Percentiles rank a stretch among this genome's conserved stretches.
These are phyloP conservation scores for Omphalotus olearius DNA, from an alignment of 1,284 basidiomycete species.

Conservation along the genomic window DNA sequence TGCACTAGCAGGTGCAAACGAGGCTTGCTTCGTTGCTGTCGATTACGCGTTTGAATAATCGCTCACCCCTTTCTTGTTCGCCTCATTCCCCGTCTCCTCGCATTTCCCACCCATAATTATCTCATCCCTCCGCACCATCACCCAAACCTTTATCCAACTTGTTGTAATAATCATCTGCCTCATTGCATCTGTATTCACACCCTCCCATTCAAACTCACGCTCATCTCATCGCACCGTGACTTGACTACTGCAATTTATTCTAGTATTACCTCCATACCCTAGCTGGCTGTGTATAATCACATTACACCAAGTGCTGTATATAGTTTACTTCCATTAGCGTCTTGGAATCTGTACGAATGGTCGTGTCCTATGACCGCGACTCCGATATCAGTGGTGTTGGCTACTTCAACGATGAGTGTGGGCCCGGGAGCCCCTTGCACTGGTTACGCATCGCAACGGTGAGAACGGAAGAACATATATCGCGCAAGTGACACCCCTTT, in stretches of 20 bases:
- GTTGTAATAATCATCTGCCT: slow-evolving; percentile 9
- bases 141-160: background rate
- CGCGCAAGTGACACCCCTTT: no score
- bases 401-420: no score
- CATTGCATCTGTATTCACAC: slow-evolving; percentile 13
- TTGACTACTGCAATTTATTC: slow-evolving; percentile 1
- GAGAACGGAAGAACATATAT: no score
- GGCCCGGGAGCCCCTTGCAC: no score
- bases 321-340: background rate
- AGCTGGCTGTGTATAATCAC: slow-evolving; percentile 11
- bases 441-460: no score
- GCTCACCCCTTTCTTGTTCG: background rate
- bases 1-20: slow-evolving; percentile 37
- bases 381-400: background rate
- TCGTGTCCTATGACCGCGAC: background rate
- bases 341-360: background rate
- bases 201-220: background rate
- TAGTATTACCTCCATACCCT: slow-evolving; percentile 6
- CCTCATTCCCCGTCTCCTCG: background rate
- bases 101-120: slow-evolving; percentile 2
- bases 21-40: slow-evolving; percentile 68
- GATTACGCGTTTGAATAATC: slow-evolving; percentile 63
- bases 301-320: slow-evolving; percentile 6
- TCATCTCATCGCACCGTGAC: background rate
- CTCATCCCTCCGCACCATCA: slow-evolving; percentile 7